Percentiles rank a stretch among this genome's conserved stretches.
These are phyloP conservation scores for Ogataea glucozyma DNA, from an alignment of 805 yeast species.

Conservation along the genomic window DNA sequence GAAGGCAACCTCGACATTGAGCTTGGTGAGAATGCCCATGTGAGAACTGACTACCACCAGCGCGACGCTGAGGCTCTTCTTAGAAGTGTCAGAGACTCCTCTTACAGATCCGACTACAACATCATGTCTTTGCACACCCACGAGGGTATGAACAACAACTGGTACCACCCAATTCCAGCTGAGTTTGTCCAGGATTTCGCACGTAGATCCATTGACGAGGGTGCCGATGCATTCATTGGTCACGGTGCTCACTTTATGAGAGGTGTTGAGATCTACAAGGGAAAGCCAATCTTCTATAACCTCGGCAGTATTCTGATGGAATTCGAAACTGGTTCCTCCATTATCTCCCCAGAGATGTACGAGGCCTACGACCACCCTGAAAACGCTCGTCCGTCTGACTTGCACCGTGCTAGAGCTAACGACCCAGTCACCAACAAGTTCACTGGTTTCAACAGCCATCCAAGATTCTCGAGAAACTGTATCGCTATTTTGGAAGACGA, in stretches of 20 bases:
- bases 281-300: constrained; percentile 32
- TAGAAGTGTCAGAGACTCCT: constrained; percentile 27
- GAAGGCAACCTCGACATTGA: constrained; percentile 31
- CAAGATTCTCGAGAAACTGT: constrained; percentile 30
- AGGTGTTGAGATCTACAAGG: constrained; percentile 33
- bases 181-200: constrained; percentile 30
- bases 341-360: constrained; percentile 31
- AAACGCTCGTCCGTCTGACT: constrained; percentile 31
- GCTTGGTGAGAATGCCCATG: constrained; percentile 29
- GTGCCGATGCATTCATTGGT: constrained; percentile 32
- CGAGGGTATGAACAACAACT: constrained; percentile 34
- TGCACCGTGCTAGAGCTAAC: constrained; percentile 30
- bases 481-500: constrained; percentile 28
- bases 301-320: constrained; percentile 32
- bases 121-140: constrained; percentile 32
- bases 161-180: constrained; percentile 34
- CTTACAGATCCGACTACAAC: constrained; percentile 30
- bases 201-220: constrained; percentile 28
- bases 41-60: constrained; percentile 26
- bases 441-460: constrained; percentile 30
- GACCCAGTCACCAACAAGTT: constrained; percentile 26
- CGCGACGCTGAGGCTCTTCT: constrained; percentile 25
- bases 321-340: constrained; percentile 30
- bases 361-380: constrained; percentile 26
- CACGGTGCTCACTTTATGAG: constrained; percentile 35